Percentiles rank a stretch among this genome's conserved stretches.
phyloP scores from a whole-genome alignment of 768 basidiomycete species.

The Myochromella boudieri region DNA sequence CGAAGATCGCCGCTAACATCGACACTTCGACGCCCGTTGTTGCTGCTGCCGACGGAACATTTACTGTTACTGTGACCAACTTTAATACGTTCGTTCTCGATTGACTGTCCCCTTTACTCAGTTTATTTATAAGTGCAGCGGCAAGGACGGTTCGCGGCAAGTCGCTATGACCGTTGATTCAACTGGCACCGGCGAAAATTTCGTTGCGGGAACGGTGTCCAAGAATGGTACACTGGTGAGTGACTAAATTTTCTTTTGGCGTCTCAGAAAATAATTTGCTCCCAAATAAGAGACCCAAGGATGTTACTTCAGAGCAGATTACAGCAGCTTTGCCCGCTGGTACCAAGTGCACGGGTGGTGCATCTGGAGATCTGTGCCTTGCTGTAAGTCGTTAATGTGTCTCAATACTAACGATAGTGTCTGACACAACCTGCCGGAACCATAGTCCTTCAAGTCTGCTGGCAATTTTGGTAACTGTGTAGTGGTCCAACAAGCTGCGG shows the following conservation, averaged over 20 bases:
- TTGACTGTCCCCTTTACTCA: not conserved
- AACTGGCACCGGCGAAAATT: slow-evolving; percentile 39
- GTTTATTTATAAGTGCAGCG: slow-evolving; percentile 25
- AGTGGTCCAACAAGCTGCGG: slow-evolving; percentile 38
- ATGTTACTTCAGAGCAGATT: slow-evolving; percentile 37
- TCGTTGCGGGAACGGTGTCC: slow-evolving; percentile 36
- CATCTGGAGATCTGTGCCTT: slow-evolving; percentile 43
- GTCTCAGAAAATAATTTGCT: not conserved
- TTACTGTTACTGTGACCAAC: slow-evolving; percentile 39
- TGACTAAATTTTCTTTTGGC: not conserved
- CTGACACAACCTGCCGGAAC: not conserved
- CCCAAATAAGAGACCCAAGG: slow-evolving; percentile 34
- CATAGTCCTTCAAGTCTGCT: slow-evolving; percentile 43
- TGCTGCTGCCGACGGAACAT: slow-evolving; percentile 40
- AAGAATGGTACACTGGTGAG: slow-evolving; percentile 50
- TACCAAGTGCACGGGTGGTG: slow-evolving; percentile 52
- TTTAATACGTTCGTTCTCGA: slow-evolving; percentile 41
- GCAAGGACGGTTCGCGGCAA: slow-evolving; percentile 46
- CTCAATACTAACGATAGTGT: not conserved
- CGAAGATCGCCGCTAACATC: slow-evolving; percentile 39
- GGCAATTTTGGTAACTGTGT: slow-evolving; percentile 57
- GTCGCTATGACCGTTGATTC: slow-evolving; percentile 47
- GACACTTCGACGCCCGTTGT: slow-evolving; percentile 35
- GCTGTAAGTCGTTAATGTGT: slow-evolving; percentile 30
- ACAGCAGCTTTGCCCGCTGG: slow-evolving; percentile 45